These are phyloP conservation scores for Pythium phragmiticola DNA, from an alignment of 352 stramenopile genomes.

Conservation along the genomic window DNA sequence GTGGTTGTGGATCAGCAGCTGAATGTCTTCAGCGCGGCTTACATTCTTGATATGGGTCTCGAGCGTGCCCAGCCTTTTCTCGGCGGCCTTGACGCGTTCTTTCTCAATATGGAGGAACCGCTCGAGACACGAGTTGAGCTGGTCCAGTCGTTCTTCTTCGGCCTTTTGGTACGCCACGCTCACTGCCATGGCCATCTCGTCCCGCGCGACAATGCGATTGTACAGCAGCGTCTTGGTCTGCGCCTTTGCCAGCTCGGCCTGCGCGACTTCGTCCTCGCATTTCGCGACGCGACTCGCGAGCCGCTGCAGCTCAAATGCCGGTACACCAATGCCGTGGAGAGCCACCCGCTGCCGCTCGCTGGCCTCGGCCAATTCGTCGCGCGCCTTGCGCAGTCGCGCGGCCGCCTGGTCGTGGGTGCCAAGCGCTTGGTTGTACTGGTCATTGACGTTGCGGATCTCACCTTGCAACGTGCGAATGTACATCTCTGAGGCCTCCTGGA, in stretches of 20 bases:
- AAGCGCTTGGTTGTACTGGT: conserved; percentile 55
- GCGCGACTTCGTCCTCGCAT: conserved; percentile 59
- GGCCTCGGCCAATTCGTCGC: conserved; percentile 51
- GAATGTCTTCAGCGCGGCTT: conserved; percentile 78
- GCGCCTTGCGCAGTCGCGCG: conserved; percentile 32
- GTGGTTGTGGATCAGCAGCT: conserved; percentile 82
- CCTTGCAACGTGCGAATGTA: conserved; percentile 80
- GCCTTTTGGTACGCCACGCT: conserved; percentile 85
- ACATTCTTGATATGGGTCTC: conserved; percentile 59
- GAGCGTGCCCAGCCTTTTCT: conserved; percentile 57
- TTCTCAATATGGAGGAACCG: conserved; percentile 77
- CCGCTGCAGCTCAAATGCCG: conserved; percentile 79
- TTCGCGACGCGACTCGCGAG: conserved; percentile 56
- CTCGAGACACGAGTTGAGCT: conserved; percentile 66
- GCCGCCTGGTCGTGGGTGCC: conserved; percentile 42
- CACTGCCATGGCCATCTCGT: conserved; percentile 90
- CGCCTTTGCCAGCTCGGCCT: conserved; percentile 54
- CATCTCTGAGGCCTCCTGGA: conserved; percentile 69
- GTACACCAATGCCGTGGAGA: conserved; percentile 77
- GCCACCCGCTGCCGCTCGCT: conserved; percentile 59
- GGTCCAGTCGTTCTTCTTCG: conserved; percentile 80
- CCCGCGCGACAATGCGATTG: conserved; percentile 75
- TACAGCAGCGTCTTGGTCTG: conserved; percentile 78
- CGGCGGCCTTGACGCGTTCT: conserved; percentile 60
- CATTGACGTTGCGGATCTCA: conserved; percentile 78